A percentile compares a stretch with the other conserved stretches of the same genome.
These are phyloP conservation scores for Acanthochlamys bracteata DNA, from an alignment of 106 monocot genomes.

Conservation along the genomic window DNA sequence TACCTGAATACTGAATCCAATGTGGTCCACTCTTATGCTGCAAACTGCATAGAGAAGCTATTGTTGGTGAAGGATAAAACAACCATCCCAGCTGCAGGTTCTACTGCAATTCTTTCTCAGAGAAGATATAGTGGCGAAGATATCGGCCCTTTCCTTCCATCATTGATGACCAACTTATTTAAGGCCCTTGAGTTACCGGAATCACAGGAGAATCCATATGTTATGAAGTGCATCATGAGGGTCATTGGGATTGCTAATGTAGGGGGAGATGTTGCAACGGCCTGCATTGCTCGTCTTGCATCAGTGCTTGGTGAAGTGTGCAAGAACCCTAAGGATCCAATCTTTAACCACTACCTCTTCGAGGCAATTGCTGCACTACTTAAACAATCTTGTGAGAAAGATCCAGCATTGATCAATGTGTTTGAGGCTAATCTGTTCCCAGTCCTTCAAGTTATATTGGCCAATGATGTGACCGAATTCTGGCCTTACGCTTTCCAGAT, in stretches of 20 bases:
- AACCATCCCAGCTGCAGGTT: conserved; percentile 13
- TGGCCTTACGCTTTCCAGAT: conserved; percentile 98
- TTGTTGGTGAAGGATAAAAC: conserved; percentile 62
- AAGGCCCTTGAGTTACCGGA: conserved; percentile 71
- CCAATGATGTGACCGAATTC: conserved; percentile 79
- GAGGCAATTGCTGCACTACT: conserved; percentile 82
- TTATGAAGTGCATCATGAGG: conserved; percentile 98
- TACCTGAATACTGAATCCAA: conserved; percentile 70
- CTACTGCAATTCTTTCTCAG: conserved; percentile 7
- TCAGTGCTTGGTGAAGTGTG: conserved; percentile 68
- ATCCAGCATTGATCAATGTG: conserved; percentile 38
- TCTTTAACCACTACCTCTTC: conserved; percentile 91
- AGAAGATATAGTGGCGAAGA: conserved; percentile 49
- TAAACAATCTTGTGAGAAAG: conserved; percentile 59
- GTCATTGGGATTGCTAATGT: conserved; percentile 56
- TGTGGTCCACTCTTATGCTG: conserved; percentile 97
- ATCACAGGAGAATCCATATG: conserved; percentile 87
- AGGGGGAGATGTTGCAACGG: conserved; percentile 36
- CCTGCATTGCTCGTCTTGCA: conserved; percentile 44
- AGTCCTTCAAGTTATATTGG: conserved; percentile 72
- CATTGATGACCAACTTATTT: conserved; percentile 56
- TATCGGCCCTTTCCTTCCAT: conserved; percentile 44
- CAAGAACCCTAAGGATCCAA: conserved; percentile 85
- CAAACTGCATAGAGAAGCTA: conserved; percentile 91
- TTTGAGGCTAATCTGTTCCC: conserved; percentile 83